A percentile compares a stretch with the other conserved stretches of the same genome.
Conservation (phyloP, 2,329 filamentous ascomycete genomes). For the Rugonectria rugulosa region DNA sequence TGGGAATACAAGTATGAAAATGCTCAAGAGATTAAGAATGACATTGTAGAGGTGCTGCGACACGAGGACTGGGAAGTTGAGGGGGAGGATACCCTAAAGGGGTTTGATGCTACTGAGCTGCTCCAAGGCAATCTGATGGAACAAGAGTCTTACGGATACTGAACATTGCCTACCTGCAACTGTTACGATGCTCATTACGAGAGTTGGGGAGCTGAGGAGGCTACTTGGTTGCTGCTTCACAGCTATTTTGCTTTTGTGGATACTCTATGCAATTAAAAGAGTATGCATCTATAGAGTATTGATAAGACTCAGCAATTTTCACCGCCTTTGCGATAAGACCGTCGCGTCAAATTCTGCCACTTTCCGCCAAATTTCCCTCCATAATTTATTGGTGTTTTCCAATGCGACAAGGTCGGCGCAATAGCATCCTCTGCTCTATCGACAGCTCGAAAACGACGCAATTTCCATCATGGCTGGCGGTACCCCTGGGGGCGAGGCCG, state of each 20-base stretch:
- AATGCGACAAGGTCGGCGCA: constrained; percentile 15
- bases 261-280: no score
- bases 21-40: background rate
- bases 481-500: constrained; percentile 57
- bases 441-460: constrained; percentile 20
- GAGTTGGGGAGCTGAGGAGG: no score
- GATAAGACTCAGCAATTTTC: constrained; percentile 31
- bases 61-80: constrained; percentile 6
- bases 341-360: constrained; percentile 36
- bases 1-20: constrained; percentile 29
- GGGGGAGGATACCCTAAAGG: constrained; percentile 2
- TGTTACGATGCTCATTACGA: no score
- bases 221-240: no score
- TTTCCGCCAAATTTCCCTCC: constrained; percentile 35
- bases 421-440: constrained; percentile 38
- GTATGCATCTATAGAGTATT: no score
- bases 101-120: background rate
- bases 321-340: constrained; percentile 39
- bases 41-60: background rate
- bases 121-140: background rate
- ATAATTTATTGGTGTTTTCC: constrained; percentile 21
- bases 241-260: no score
- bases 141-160: no score
- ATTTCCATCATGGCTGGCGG: constrained; percentile 61
- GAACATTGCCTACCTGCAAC: no score